Evolutionary conservation across 2,329 filamentous ascomycete species (phyloP).

Genomic region (Arthrobotrys entomopaga): DNA sequence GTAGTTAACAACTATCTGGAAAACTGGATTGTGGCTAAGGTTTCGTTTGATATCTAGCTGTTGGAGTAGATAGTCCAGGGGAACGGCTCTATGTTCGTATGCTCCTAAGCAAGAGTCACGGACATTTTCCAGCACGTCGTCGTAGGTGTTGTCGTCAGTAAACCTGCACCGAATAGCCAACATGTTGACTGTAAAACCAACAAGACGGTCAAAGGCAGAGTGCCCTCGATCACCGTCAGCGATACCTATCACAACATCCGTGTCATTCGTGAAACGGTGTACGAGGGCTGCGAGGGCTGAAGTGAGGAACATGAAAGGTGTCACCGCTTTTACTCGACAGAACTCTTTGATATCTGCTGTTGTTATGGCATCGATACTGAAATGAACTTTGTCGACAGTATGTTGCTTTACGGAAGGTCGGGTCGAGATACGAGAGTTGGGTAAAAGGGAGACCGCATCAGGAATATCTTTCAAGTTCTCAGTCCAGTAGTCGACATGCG

Average conservation of each 20-base stretch:
- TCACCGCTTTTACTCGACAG: conserved; percentile 57
- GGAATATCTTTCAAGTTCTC: conserved; percentile 30
- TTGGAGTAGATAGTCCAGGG: conserved; percentile 21
- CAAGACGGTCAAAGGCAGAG: conserved; percentile 55
- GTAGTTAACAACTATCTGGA: conserved; percentile 40
- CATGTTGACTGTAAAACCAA: conserved; percentile 58
- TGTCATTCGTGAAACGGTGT: conserved; percentile 57
- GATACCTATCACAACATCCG: conserved; percentile 57
- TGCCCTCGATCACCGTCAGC: conserved; percentile 57
- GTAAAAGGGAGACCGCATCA: conserved; percentile 26
- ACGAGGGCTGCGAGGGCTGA: conserved; percentile 57
- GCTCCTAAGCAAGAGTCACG: conserved; percentile 29
- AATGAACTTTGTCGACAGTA: conserved; percentile 39
- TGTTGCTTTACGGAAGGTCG: conserved; percentile 28
- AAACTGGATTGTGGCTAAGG: conserved; percentile 33
- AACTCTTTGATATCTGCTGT: conserved; percentile 59
- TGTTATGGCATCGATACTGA: conserved; percentile 49
- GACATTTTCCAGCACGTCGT: conserved; percentile 31
- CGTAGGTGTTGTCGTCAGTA: conserved; percentile 22
- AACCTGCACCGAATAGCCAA: conserved; percentile 56
- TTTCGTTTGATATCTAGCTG: conserved; percentile 28
- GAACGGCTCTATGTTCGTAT: conserved; percentile 34
- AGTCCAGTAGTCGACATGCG: conserved; percentile 30
- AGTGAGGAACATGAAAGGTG: conserved; percentile 57
- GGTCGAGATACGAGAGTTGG: conserved; percentile 16